phyloP scores from a whole-genome alignment of 2,329 filamentous ascomycete genomes.

The Cladosporium sp. region DNA sequence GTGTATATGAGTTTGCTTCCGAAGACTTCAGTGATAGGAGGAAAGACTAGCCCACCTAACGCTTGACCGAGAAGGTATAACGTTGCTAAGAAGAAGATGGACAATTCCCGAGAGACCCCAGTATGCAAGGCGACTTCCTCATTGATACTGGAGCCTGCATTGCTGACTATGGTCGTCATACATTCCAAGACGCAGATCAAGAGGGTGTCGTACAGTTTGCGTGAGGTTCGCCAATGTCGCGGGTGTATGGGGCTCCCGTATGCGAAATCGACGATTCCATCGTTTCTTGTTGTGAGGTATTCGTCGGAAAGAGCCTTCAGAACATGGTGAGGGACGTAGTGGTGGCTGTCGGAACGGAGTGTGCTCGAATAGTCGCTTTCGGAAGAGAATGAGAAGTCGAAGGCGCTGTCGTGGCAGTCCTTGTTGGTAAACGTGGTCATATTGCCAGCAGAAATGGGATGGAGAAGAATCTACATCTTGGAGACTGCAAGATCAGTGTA shows the following conservation, averaged over 20 bases:
- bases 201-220: constrained; percentile 18
- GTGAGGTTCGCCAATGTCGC: constrained; percentile 16
- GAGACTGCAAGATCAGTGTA: too few relatives aligned
- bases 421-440: too few relatives aligned
- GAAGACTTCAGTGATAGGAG: constrained; percentile 36
- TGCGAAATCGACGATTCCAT: constrained; percentile 18
- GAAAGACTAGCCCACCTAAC: constrained; percentile 36
- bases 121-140: constrained; percentile 3
- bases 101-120: constrained; percentile 5
- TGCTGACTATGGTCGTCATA: constrained; percentile 18
- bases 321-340: not conserved
- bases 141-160: constrained; percentile 15
- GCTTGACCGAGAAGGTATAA: constrained; percentile 36
- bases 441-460: too few relatives aligned
- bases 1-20: constrained; percentile 35
- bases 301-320: not conserved
- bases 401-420: too few relatives aligned
- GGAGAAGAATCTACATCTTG: too few relatives aligned
- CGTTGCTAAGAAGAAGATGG: constrained; percentile 13
- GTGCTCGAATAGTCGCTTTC: too few relatives aligned
- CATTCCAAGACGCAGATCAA: constrained; percentile 23
- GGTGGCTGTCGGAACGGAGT: not conserved
- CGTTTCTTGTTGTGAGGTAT: constrained; percentile 5
- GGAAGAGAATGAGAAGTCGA: too few relatives aligned
- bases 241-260: constrained; percentile 14